Evolutionary conservation across 2,329 filamentous ascomycete genomes (phyloP).

Genomic region (Calonectria pteridis): DNA sequence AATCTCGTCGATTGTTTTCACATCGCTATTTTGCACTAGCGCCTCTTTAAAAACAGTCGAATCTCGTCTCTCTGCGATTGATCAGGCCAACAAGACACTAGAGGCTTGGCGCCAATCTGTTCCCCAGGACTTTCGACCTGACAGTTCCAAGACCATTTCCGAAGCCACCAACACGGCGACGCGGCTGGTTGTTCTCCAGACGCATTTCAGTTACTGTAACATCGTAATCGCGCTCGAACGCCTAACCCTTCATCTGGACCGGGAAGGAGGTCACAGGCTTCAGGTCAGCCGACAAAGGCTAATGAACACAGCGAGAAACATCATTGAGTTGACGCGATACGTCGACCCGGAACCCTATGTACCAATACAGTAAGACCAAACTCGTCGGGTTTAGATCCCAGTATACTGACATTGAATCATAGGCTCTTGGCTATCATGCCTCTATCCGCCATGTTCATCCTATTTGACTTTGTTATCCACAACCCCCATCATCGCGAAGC

Average conservation of each 20-base stretch:
- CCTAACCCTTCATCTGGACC: not conserved
- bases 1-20: conserved; percentile 49
- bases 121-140: not conserved
- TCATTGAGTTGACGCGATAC: conserved; percentile 50
- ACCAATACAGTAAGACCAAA: conserved; percentile 48
- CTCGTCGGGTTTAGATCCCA: accelerated
- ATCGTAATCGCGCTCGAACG: not conserved
- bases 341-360: conserved; percentile 50
- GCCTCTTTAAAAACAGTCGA: conserved; percentile 41
- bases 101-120: not conserved
- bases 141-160: not conserved
- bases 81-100: not conserved
- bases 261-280: not conserved
- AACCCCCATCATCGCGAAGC: conserved; percentile 5
- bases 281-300: not conserved
- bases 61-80: not conserved
- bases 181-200: not conserved
- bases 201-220: not conserved
- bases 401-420: not conserved
- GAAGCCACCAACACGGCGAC: not conserved
- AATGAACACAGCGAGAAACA: conserved; percentile 45
- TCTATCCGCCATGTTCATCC: not conserved
- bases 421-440: not conserved
- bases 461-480: conserved; percentile 5
- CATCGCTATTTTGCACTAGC: conserved; percentile 51